Conservation (phyloP, 257 asterid species). For the Catharanthus roseus region DNA sequence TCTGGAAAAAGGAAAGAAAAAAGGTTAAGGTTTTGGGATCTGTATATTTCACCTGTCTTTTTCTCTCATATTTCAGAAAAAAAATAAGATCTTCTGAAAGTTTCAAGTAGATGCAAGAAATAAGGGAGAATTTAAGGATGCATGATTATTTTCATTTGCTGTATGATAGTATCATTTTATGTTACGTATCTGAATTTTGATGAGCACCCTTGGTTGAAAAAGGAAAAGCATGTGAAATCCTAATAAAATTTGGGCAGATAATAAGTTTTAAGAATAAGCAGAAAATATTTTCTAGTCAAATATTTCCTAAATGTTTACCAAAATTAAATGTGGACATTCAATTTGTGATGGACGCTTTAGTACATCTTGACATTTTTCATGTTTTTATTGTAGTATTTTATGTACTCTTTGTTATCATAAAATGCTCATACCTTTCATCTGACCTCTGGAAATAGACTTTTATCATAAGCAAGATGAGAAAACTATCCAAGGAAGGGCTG, state of each 20-base stretch:
- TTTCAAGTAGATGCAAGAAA: not conserved
- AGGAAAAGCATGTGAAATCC: not conserved
- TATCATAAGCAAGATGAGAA: slow-evolving; percentile 67
- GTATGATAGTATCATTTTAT: not conserved
- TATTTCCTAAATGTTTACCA: not conserved
- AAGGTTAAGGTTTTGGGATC: not conserved
- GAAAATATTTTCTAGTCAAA: not conserved
- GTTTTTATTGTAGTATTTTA: not conserved
- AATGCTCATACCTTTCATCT: not conserved
- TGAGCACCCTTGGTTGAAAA: not conserved
- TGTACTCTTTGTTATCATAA: not conserved
- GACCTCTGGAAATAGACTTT: slow-evolving; percentile 52
- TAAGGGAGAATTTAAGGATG: not conserved
- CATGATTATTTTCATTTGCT: not conserved
- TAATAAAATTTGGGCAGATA: not conserved
- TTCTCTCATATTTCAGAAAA: not conserved
- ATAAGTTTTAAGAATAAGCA: not conserved
- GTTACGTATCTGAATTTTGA: not conserved
- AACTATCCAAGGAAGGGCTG: slow-evolving; percentile 70
- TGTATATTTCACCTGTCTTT: not conserved
- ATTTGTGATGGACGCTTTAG: not conserved
- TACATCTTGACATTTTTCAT: not conserved
- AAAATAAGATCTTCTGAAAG: not conserved
- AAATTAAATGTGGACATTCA: not conserved
- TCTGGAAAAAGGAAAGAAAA: not conserved